Conservation (phyloP, 306 rosid species). For the Cicer arietinum region DNA sequence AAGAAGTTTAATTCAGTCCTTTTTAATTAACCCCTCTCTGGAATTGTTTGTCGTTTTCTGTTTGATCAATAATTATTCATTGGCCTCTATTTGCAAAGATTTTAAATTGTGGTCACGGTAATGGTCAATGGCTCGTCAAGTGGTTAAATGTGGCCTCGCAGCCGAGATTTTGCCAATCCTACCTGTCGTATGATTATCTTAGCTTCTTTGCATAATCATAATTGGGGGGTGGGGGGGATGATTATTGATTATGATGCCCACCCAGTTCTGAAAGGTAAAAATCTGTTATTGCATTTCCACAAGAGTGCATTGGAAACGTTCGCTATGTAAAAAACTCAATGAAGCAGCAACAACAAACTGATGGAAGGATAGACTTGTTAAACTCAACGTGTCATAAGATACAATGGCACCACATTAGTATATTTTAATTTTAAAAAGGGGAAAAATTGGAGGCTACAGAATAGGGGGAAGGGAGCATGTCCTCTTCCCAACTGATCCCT, state of each 20-base stretch:
- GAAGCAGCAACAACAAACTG: neutral
- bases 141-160: neutral
- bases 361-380: slow-evolving; percentile 5
- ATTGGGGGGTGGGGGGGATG: neutral
- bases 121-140: neutral
- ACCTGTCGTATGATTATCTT: neutral
- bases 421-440: neutral
- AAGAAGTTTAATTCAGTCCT: neutral
- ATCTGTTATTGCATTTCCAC: neutral
- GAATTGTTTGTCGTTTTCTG: slow-evolving; percentile 1
- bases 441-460: neutral
- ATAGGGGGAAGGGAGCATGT: neutral
- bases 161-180: neutral
- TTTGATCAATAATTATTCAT: neutral
- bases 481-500: neutral
- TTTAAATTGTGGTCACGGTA: neutral
- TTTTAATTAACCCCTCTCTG: slow-evolving; percentile 7
- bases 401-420: neutral
- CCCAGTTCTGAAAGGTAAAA: neutral
- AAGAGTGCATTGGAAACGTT: neutral
- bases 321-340: slow-evolving; percentile 12
- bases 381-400: neutral
- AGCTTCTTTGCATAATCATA: slow-evolving; percentile 1
- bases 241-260: neutral
- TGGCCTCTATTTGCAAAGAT: neutral